Base-by-base conservation (phyloP, 306 rosid species). In the Albizia julibrissin region DNA sequence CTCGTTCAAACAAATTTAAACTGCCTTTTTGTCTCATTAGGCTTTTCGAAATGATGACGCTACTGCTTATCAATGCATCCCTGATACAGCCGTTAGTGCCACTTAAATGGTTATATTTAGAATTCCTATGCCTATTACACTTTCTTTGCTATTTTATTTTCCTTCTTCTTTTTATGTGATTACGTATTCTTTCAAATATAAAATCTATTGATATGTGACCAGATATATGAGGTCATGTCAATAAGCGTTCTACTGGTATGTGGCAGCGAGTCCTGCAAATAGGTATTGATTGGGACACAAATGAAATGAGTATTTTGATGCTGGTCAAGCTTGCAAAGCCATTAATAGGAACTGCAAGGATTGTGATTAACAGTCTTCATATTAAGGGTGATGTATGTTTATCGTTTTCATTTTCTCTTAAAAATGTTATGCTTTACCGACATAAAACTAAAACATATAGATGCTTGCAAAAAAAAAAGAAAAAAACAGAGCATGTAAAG, bases 231-330 rank as follows among this genome's bases (percentile, higher is more conserved):
- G 72, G 80, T 75, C 58, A 50, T 50, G 18, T 50, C 83, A 59
- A 21, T 56, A 42, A 33, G 68, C 62, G 31, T 81, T 54, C 34
- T 86, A 9, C 83, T 40, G 75, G 52, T 54, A 52, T 86, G 71
- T 87, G 75, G 79, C 94, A 94, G 97, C 73, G 84, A 82, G 80
- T 92, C 79, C 87, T 94, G 91, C 90, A 83, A 77, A 43, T 90
- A 79, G 90, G 92, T 72, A 87, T 92, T 82, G 98, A 92, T 81
- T 92, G 98, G 98, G 94, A 94, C 81, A 87, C 97, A 37, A 86
- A 83, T 75, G 97, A 91, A 58, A 89, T 92, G 92, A 92, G 97
- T 81, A 87, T 94, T 79, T 71, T 90, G 89, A 77, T 94, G 89
- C 91, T 81, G 43, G 98, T 94, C 29, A 94, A 90, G 86, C 88